Base-by-base conservation (phyloP, 2,329 filamentous ascomycete species). In the Colletotrichum cuscutae region DNA sequence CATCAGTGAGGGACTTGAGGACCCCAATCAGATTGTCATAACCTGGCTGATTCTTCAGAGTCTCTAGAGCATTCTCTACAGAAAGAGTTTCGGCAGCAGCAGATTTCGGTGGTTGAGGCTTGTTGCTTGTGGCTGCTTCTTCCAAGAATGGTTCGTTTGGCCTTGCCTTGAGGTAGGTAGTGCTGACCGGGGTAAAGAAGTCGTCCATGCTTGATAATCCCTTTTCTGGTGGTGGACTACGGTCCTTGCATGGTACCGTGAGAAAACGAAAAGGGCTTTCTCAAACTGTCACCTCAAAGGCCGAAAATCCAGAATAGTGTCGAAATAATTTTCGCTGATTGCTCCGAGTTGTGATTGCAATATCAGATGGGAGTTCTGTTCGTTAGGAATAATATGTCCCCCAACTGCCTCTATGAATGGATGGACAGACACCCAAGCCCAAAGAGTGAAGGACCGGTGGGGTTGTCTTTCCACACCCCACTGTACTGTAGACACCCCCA, bases 11-110 rank as follows among this genome's bases (percentile, higher is more conserved):
- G 75, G 88, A 91, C 13, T 80, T 80, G 52, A 95, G 80, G 5
- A 87, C 83, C 0, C 83, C 81, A 7, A 86, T 80, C 1, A 95
- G 82, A 3, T 84, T 83, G 11, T 89, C 86, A 75, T 91, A 88
- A 77, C 89, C 87, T 4, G 93, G 93, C 76, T 94, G 88, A 53
- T 82, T 85, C 74, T 87, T 91, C 13, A 95, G 82, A 3, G 85
- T 83, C 53, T 90, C 86, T n/a, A 94, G 81, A 11, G 87, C 89
- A 72, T 91, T 89, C 52, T 88, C 85, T 22, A 77, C 82, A 65
- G 79, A 85, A 49, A 65, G 79, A 19, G 65, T 9, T 22, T 61
- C 49, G 26, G 9, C 28, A 11, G 49, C 68, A 22, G 3, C 54
- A 26, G 24, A 52, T 52, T 19, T 75, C 28, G 35, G 62, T 60